phyloP scores from a whole-genome alignment of 2,329 filamentous ascomycete genomes.

The Corinectria fuckeliana region DNA sequence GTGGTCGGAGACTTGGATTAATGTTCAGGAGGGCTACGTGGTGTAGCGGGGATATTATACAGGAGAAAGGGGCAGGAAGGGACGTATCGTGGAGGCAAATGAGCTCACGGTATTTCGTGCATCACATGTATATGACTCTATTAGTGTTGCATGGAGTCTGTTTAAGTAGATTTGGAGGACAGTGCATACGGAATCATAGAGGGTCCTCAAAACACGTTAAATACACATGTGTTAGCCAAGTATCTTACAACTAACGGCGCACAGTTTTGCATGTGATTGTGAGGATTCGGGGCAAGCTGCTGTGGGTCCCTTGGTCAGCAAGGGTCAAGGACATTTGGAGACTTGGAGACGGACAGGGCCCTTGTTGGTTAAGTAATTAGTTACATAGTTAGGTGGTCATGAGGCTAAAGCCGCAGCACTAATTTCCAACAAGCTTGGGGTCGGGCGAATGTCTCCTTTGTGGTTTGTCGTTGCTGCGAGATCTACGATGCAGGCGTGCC shows the following conservation, averaged over 20 bases:
- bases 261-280: conserved; percentile 33
- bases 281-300: conserved; percentile 2
- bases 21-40: conserved; percentile 3
- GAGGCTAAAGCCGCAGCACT: conserved; percentile 16
- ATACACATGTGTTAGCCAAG: not conserved
- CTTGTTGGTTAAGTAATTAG: not conserved
- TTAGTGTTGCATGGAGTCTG: conserved; percentile 12
- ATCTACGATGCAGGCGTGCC: conserved; percentile 18
- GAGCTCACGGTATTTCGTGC: conserved; percentile 11
- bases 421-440: not conserved
- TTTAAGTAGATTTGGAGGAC: conserved; percentile 20
- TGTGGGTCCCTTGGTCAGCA: conserved; percentile 28
- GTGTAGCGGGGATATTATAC: conserved; percentile 11
- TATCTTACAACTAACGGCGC: not conserved
- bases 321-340: conserved; percentile 5
- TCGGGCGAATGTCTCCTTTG: not conserved
- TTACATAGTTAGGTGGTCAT: conserved; percentile 1
- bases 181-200: conserved; percentile 28
- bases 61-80: not conserved
- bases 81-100: not conserved
- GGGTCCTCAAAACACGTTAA: conserved; percentile 14
- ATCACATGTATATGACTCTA: conserved; percentile 34
- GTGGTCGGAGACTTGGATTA: conserved; percentile 17
- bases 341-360: not conserved
- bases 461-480: not conserved